phyloP scores from a whole-genome alignment of 176 grass and related monocot genomes.

The Coix lacrymajobi region DNA sequence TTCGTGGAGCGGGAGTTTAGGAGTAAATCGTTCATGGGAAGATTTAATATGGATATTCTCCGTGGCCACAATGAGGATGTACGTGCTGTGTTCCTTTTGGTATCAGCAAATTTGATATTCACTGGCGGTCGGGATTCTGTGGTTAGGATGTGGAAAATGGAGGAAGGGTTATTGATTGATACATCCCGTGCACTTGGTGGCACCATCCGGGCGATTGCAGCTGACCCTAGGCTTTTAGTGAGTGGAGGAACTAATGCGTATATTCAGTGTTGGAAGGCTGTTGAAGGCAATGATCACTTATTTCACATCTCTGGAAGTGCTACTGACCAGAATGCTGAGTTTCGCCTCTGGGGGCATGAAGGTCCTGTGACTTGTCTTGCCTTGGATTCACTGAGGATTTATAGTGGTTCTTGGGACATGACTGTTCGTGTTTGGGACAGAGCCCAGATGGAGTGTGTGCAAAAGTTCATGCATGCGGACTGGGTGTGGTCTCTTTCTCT shows the following conservation, averaged over 20 bases:
- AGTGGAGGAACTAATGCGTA: slow-evolving; percentile 78
- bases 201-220: slow-evolving; percentile 77
- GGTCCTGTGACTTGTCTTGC: slow-evolving; percentile 89
- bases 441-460: slow-evolving; percentile 66
- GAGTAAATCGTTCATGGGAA: slow-evolving; percentile 79
- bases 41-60: slow-evolving; percentile 64
- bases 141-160: slow-evolving; percentile 86
- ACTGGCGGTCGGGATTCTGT: slow-evolving; percentile 76
- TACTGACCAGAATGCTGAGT: slow-evolving; percentile 46
- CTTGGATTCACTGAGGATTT: slow-evolving; percentile 72
- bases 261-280: slow-evolving; percentile 82
- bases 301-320: slow-evolving; percentile 52
- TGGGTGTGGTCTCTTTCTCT: slow-evolving; percentile 80
- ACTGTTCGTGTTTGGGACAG: slow-evolving; percentile 84
- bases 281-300: slow-evolving; percentile 53
- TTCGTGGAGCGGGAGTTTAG: slow-evolving; percentile 83
- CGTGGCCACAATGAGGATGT: slow-evolving; percentile 78
- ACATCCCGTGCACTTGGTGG: slow-evolving; percentile 77
- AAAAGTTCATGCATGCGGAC: slow-evolving; percentile 73
- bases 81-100: slow-evolving; percentile 65
- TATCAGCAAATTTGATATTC: slow-evolving; percentile 68
- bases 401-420: slow-evolving; percentile 97
- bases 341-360: slow-evolving; percentile 91
- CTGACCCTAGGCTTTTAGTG: slow-evolving; percentile 71
- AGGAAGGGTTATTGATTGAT: slow-evolving; percentile 75